Evolutionary conservation across 129 eudicot genomes (phyloP).

Genomic region (Chrysanthemum seticuspe): DNA sequence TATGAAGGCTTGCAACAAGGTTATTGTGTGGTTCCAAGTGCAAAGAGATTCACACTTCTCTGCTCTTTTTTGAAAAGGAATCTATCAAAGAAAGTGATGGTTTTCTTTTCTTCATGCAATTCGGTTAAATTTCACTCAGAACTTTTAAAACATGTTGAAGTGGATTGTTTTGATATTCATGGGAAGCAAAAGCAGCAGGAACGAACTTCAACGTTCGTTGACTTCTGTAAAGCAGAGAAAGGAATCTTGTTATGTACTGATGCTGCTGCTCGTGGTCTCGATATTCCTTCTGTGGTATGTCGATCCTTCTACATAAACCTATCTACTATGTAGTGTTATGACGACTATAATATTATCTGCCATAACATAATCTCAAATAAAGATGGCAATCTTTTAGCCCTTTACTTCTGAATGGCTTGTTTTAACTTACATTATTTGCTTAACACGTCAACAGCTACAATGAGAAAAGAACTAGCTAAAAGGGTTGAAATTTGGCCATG

Average conservation of each 20-base stretch:
- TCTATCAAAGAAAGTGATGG: slow-evolving; percentile 80
- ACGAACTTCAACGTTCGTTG: slow-evolving; percentile 72
- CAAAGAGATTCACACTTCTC: slow-evolving; percentile 70
- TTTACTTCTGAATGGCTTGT: too few relatives aligned
- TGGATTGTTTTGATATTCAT: slow-evolving; percentile 73
- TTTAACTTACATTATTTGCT: too few relatives aligned
- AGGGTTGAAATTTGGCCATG: too few relatives aligned
- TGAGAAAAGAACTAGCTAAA: too few relatives aligned
- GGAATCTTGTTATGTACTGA: slow-evolving; percentile 89
- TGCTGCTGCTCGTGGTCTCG: slow-evolving; percentile 98
- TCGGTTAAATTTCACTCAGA: slow-evolving; percentile 84
- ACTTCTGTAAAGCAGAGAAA: slow-evolving; percentile 77
- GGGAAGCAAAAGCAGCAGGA: slow-evolving; percentile 88
- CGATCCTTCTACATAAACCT: too few relatives aligned
- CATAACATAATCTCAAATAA: too few relatives aligned
- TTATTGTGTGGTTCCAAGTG: slow-evolving; percentile 76
- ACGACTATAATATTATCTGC: too few relatives aligned
- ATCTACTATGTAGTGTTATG: too few relatives aligned
- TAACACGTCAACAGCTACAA: too few relatives aligned
- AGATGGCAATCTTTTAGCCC: too few relatives aligned
- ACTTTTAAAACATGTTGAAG: slow-evolving; percentile 55
- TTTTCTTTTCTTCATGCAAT: slow-evolving; percentile 89
- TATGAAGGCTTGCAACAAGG: slow-evolving; percentile 95
- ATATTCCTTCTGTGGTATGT: slow-evolving; percentile 92
- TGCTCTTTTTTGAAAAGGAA: slow-evolving; percentile 79